Percentiles rank a stretch among this genome's conserved stretches.
These are phyloP conservation scores for Debaryomyces maramus DNA, from an alignment of 805 yeast species.

Conservation along the genomic window DNA sequence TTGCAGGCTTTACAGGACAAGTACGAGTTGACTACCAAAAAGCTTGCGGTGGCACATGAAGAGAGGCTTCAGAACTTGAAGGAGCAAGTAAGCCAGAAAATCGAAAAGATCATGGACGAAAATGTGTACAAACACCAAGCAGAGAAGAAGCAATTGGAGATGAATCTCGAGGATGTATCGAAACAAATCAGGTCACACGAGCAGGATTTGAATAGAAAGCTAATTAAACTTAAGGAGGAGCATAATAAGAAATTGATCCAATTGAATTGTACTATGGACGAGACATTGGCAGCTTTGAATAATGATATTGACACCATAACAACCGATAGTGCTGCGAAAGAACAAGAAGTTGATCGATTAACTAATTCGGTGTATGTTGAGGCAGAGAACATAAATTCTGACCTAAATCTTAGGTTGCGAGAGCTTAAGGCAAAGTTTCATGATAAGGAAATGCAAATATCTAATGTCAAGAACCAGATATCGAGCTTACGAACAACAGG, in stretches of 20 bases:
- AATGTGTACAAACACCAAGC: slow-evolving; percentile 31
- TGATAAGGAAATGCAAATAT: slow-evolving; percentile 17
- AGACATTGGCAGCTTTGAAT: slow-evolving; percentile 12
- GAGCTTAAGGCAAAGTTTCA: slow-evolving; percentile 6
- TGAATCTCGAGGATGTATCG: slow-evolving; percentile 15
- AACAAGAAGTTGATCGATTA: slow-evolving; percentile 6
- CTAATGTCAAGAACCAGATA: slow-evolving; percentile 11
- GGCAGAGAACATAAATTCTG: slow-evolving; percentile 6
- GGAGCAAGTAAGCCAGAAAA: slow-evolving; percentile 27
- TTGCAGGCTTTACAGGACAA: slow-evolving; percentile 22
- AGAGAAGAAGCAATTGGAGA: slow-evolving; percentile 21
- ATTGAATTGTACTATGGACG: slow-evolving; percentile 16
- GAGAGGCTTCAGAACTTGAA: slow-evolving; percentile 23
- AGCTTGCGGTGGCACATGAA: slow-evolving; percentile 20
- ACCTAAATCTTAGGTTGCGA: slow-evolving; percentile 3
- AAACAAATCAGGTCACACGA: slow-evolving; percentile 13
- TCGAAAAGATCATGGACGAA: slow-evolving; percentile 37
- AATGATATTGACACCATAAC: slow-evolving; percentile 10
- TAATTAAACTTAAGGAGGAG: slow-evolving; percentile 25
- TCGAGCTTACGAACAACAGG: slow-evolving; percentile 10
- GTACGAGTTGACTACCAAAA: slow-evolving; percentile 23
- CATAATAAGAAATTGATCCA: slow-evolving; percentile 19
- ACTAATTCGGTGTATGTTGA: slow-evolving; percentile 6
- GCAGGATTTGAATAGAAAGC: slow-evolving; percentile 21
- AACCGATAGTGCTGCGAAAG: slow-evolving; percentile 5